phyloP scores from a whole-genome alignment of 768 basidiomycete species.

The Mycena capillaripes region DNA sequence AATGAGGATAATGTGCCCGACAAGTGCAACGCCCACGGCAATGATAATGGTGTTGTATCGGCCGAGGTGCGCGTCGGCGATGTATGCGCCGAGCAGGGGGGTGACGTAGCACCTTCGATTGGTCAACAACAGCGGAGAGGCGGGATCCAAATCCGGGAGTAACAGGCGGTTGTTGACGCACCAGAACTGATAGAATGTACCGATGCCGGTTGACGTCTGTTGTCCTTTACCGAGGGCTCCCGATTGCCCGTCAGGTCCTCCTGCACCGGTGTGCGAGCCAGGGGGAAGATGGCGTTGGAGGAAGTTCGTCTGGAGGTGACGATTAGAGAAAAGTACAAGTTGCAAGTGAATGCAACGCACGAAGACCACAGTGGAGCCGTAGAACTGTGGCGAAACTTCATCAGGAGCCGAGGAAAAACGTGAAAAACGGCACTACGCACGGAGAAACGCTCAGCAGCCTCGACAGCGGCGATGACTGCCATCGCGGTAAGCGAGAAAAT shows the following conservation, averaged over 20 bases:
- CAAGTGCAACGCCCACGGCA: slow-evolving; percentile 69
- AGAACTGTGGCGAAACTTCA: slow-evolving; percentile 9
- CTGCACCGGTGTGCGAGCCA: slow-evolving; percentile 77
- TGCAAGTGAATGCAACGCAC: background rate
- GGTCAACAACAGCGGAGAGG: background rate
- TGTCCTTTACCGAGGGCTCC: slow-evolving; percentile 80
- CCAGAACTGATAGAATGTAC: slow-evolving; percentile 82
- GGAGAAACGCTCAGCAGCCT: slow-evolving; percentile 84
- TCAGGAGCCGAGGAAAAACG: background rate
- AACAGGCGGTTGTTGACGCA: too few relatives aligned
- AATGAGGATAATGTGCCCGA: slow-evolving; percentile 79
- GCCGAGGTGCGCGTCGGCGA: slow-evolving; percentile 81
- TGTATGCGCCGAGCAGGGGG: slow-evolving; percentile 78
- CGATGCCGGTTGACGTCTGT: slow-evolving; percentile 78
- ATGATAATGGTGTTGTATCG: slow-evolving; percentile 81
- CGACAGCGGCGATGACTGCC: slow-evolving; percentile 74
- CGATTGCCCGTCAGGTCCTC: slow-evolving; percentile 65
- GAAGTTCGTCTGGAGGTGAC: slow-evolving; percentile 67
- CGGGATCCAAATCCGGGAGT: background rate
- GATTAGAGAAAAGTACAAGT: slow-evolving; percentile 39
- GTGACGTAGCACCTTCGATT: slow-evolving; percentile 69
- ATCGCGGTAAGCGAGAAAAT: background rate
- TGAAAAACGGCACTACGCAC: slow-evolving; percentile 46
- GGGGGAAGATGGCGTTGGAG: slow-evolving; percentile 79
- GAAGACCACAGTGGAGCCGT: slow-evolving; percentile 34